phyloP scores from a whole-genome alignment of 2,329 filamentous ascomycete species.

The Botrytis squamosa region DNA sequence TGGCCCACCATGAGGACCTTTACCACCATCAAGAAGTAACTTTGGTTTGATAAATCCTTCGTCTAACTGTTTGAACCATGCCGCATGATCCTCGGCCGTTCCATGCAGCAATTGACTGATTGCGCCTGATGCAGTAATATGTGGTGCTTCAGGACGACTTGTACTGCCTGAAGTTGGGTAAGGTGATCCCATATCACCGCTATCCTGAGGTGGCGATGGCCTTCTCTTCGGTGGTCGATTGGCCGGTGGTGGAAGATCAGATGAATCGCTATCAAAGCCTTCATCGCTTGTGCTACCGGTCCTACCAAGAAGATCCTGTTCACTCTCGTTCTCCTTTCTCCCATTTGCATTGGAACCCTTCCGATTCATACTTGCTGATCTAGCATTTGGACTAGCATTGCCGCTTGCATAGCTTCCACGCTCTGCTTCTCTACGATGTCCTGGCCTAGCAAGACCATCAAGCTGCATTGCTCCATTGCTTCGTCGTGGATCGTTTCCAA shows the following conservation, averaged over 20 bases:
- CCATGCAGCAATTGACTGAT: slow-evolving; percentile 77
- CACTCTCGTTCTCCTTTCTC: slow-evolving; percentile 46
- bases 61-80: slow-evolving; percentile 87
- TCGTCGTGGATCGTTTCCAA: slow-evolving; percentile 72
- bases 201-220: slow-evolving; percentile 16
- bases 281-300: slow-evolving; percentile 47
- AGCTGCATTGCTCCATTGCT: slow-evolving; percentile 50
- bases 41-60: slow-evolving; percentile 96
- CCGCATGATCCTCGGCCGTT: slow-evolving; percentile 80
- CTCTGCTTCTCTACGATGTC: slow-evolving; percentile 43
- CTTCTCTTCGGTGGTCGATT: slow-evolving; percentile 34
- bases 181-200: slow-evolving; percentile 26
- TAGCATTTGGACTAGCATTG: slow-evolving; percentile 35
- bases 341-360: slow-evolving; percentile 46
- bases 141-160: slow-evolving; percentile 38
- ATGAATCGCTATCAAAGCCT: slow-evolving; percentile 63
- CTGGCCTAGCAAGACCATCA: slow-evolving; percentile 54
- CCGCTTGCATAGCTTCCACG: slow-evolving; percentile 42
- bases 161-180: slow-evolving; percentile 39
- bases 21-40: slow-evolving; percentile 71
- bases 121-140: slow-evolving; percentile 67
- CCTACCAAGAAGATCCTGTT: slow-evolving; percentile 55
- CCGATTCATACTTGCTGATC: slow-evolving; percentile 51
- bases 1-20: slow-evolving; percentile 35
- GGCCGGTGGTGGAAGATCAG: slow-evolving; percentile 63